phyloP scores from a whole-genome alignment of 1,284 basidiomycete species.

The Inonotus hispidus region DNA sequence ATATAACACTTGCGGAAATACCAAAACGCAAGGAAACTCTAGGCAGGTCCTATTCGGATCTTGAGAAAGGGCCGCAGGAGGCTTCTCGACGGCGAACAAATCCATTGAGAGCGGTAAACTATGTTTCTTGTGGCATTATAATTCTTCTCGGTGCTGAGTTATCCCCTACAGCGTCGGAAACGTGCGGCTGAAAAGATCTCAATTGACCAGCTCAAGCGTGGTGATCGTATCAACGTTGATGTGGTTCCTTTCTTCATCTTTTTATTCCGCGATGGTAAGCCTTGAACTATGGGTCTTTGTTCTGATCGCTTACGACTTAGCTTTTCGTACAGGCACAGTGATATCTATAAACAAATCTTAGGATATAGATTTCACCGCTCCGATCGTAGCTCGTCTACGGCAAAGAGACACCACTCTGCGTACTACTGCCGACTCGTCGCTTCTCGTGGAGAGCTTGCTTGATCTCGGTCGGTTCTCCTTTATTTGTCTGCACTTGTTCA shows the following conservation, averaged over 20 bases:
- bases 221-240: conserved; percentile 53
- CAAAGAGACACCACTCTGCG: conserved; percentile 55
- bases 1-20: conserved; percentile 26
- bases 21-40: conserved; percentile 18
- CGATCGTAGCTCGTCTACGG: conserved; percentile 50
- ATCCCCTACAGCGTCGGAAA: conserved; percentile 17
- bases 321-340: conserved; percentile 44
- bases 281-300: background rate
- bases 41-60: background rate
- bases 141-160: background rate
- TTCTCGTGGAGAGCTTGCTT: conserved; percentile 56
- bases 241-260: conserved; percentile 60
- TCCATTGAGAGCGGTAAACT: background rate
- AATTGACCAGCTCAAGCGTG: conserved; percentile 51
- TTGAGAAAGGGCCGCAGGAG: conserved; percentile 4
- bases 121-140: background rate
- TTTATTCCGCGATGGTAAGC: conserved; percentile 53
- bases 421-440: conserved; percentile 52
- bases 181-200: conserved; percentile 29
- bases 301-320: background rate
- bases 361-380: conserved; percentile 44
- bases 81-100: background rate
- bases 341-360: conserved; percentile 50
- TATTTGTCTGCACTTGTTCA: background rate
- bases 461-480: conserved; percentile 45